phyloP scores from a whole-genome alignment of 75 land plant genomes.

The Cupressus sempervirens region DNA sequence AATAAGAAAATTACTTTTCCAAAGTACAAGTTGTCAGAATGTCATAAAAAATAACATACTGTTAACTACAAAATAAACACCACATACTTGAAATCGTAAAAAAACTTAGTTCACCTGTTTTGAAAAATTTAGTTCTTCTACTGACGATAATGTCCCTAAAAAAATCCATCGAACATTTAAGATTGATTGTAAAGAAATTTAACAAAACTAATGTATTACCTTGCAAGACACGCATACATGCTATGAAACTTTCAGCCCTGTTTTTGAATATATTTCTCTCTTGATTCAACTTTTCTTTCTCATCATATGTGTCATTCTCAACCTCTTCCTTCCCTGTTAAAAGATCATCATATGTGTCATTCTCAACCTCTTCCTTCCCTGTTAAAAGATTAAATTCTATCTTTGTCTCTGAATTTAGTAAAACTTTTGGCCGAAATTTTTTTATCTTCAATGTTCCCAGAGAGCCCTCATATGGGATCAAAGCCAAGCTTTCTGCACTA shows the following conservation, averaged over 20 bases:
- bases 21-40: background rate
- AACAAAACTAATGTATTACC: conserved; percentile 9
- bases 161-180: background rate
- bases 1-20: background rate
- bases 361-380: conserved; percentile 9
- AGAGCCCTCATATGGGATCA: conserved; percentile 21
- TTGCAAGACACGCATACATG: conserved; percentile 35
- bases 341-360: background rate
- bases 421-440: conserved; percentile 23
- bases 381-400: conserved; percentile 24
- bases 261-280: conserved; percentile 21
- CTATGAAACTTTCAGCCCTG: conserved; percentile 22
- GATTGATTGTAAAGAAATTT: background rate
- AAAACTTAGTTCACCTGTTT: background rate
- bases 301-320: background rate
- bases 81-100: background rate
- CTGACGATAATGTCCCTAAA: background rate
- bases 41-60: background rate
- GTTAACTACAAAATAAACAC: background rate
- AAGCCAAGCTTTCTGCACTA: background rate
- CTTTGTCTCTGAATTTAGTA: conserved; percentile 14
- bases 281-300: conserved; percentile 17
- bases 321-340: conserved; percentile 15
- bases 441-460: conserved; percentile 13
- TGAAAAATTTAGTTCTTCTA: background rate